Evolutionary conservation across 345 rosid genomes (phyloP), one percentile per base, ranked within the genome.

Genomic region (Kernera saxatilis): DNA sequence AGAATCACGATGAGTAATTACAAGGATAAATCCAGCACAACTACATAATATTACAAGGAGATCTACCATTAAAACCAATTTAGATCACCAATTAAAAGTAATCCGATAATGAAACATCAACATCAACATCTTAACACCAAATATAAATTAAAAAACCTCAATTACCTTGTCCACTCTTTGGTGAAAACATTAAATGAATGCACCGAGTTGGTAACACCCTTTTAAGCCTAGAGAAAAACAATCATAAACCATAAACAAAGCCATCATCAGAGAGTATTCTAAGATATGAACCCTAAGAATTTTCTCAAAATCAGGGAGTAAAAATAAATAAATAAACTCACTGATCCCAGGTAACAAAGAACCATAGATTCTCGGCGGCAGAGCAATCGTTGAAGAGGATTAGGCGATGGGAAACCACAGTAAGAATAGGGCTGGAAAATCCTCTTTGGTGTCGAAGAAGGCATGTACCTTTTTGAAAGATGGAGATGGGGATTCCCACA

Each of bases 171-270:
- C 97, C 98, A 93, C 58, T 88, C n/a, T n/a, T 78, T 75, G 14
- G 93, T 87, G 13, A 77, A 83, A 36, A 88, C 76, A 39, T 85
- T 90, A 43, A 81, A 88, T 14, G n/a, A n/a, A n/a, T n/a, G n/a
- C n/a, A n/a, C n/a, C n/a, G n/a, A 78, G 79, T 90, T 93, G 64
- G 96, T 90, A 39, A 84, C 89, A 73, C n/a, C 92, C 89, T 12
- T 81, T 83, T 35, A 93, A 66, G 73, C 89, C 97, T 93, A 67
- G 36, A n/a, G n/a, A 60, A 48, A 62, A 12, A 32, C 5, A 55
- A 48, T 26, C 19, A 61, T 12, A 50, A 17, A 41, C 7, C 32
- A 22, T 1, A 32, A 23, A 6, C 5, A 18, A 27, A 39, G 1
- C 13, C 5, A 10, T 30, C 9, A 39, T 40, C 15, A 69, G 17